A percentile compares a stretch with the other conserved stretches of the same genome.
Evolutionary conservation across 805 yeast species (phyloP).

Genomic region (Barnettozyma pratensis): DNA sequence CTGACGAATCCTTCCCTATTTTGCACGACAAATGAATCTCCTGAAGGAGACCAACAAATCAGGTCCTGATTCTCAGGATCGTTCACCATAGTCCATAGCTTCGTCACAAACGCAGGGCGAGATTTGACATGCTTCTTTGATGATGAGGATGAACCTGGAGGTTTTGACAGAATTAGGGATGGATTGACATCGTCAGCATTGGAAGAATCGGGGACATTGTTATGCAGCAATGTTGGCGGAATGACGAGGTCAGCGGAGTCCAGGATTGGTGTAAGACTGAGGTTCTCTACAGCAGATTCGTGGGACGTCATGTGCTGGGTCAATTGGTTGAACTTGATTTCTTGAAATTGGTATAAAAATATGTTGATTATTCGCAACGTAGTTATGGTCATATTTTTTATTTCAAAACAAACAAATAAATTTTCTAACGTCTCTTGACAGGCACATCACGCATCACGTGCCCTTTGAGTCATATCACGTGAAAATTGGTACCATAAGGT

Average conservation of each 20-base stretch:
- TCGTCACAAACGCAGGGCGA: slow-evolving; percentile 87
- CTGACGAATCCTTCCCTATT: slow-evolving; percentile 82
- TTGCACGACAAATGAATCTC: slow-evolving; percentile 76
- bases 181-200: neutral
- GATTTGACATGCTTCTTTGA: slow-evolving; percentile 32
- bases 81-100: slow-evolving; percentile 94
- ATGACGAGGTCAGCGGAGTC: slow-evolving; percentile 1
- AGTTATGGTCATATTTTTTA: too few species aligned
- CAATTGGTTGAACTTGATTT: too few species aligned
- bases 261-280: slow-evolving; percentile 1
- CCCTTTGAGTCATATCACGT: too few species aligned
- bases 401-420: too few species aligned
- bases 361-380: too few species aligned
- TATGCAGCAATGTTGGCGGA: neutral
- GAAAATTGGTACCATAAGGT: too few species aligned
- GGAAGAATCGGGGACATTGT: neutral
- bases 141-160: neutral
- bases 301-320: neutral
- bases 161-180: neutral
- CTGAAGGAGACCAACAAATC: slow-evolving; percentile 84
- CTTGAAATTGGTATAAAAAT: too few species aligned
- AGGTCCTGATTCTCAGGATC: slow-evolving; percentile 63
- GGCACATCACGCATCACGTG: too few species aligned
- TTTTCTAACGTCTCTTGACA: too few species aligned
- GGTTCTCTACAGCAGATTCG: neutral